Conservation (phyloP, 257 asterid species). For the Nicotiana noctiflora region DNA sequence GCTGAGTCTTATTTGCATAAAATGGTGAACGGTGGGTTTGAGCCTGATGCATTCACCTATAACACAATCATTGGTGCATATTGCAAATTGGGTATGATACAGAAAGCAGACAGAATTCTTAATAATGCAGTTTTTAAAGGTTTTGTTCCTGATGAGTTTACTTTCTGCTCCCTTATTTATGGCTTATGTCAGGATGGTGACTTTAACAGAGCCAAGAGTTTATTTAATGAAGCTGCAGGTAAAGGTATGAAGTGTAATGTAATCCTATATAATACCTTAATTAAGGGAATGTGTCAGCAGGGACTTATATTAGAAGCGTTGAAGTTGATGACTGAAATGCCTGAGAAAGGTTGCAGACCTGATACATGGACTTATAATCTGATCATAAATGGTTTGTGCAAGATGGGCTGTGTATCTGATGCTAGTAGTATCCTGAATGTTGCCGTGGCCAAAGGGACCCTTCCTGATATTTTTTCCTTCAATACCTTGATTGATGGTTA, state of each 20-base stretch:
- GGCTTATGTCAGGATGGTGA: slow-evolving; percentile 78
- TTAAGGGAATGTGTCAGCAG: slow-evolving; percentile 61
- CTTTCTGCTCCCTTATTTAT: slow-evolving; percentile 62
- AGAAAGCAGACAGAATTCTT: slow-evolving; percentile 56
- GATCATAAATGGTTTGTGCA: slow-evolving; percentile 73
- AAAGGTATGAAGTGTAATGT: slow-evolving; percentile 51
- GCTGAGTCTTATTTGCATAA: slow-evolving; percentile 68
- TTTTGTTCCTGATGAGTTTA: slow-evolving; percentile 72
- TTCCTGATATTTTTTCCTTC: slow-evolving; percentile 82
- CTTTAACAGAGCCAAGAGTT: slow-evolving; percentile 47
- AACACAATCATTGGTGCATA: slow-evolving; percentile 74
- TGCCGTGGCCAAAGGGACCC: slow-evolving; percentile 55
- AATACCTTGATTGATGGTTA: slow-evolving; percentile 87
- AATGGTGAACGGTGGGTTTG: slow-evolving; percentile 69
- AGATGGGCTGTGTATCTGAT: slow-evolving; percentile 69
- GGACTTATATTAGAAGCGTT: slow-evolving; percentile 69
- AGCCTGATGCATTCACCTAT: slow-evolving; percentile 77
- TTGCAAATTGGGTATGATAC: slow-evolving; percentile 63
- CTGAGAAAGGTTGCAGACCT: slow-evolving; percentile 55
- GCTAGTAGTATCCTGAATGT: slow-evolving; percentile 52
- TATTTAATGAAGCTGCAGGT: slow-evolving; percentile 44
- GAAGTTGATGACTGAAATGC: slow-evolving; percentile 70
- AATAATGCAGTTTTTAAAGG: slow-evolving; percentile 65
- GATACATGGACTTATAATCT: slow-evolving; percentile 79
- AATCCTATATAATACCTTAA: slow-evolving; percentile 53